Base-by-base conservation (phyloP, 1,139 yeast genomes). In the Zygosaccharomyces sapae region DNA sequence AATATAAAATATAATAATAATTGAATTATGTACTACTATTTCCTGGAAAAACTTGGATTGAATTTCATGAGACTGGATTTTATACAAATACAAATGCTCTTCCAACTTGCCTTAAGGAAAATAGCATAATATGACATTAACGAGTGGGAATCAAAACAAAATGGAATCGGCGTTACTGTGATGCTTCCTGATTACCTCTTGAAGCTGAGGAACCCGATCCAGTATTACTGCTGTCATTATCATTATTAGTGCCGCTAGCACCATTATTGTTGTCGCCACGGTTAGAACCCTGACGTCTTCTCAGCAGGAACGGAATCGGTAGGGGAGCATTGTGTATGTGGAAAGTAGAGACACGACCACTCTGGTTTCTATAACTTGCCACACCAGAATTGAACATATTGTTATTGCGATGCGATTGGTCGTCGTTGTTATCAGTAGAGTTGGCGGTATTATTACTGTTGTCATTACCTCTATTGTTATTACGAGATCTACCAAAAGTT, bases 331-430 rank as follows among this genome's bases (percentile, higher is more conserved):
- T 45, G 25, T 42, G 40, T 10, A 53, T 36, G 24, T 46, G 48
- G 24, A 41, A 46, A 6, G 59, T 58, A 5, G 59, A 47, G 8
- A 58, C 61, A 16, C 47, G 41, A 8, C 63, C 63, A 42, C 48
- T 46, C 33, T 47, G 50, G 22, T 48, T 47, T 52, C 63, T 55
- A 40, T 46, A 52, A 51, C 63, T 58, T 6, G 60, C 63, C 6
- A 57, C 63, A 29, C 63, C 63, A 8, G 54, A 42, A 45, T 49
- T 53, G 33, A 58, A 58, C 44, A 58, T 30, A 39, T 36, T 41
- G 38, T 35, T 45, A 33, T 12, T 37, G 33, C 36, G 13, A 42
- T 9, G 29, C 40, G 39, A 22, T 33, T 25, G 16, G 33, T 38
- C 25, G 22, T 27, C 29, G n/a, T n/a, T n/a, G 16, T 12, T 31